Evolutionary conservation across 208 protist genomes (phyloP), one percentile per base, ranked within the genome.

Genomic region (Trypanosoma congolense): DNA sequence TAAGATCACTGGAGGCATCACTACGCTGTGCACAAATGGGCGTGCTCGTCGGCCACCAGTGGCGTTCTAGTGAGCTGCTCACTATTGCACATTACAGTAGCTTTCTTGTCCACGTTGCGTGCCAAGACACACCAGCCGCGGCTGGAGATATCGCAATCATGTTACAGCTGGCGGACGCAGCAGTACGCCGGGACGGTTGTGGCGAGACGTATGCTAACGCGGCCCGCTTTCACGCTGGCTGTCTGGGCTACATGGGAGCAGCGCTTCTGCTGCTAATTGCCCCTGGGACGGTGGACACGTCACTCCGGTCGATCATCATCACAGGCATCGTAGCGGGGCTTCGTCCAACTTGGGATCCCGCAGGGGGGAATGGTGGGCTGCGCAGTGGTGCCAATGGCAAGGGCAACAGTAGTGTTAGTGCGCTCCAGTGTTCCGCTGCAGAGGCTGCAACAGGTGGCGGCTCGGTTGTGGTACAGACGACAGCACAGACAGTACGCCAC

Each of bases 121-220:
- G 73, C 36, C 70, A 80, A 51, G 49, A 70, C 25, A 64, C 75
- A 9, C 28, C 55, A 2, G 80, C 80, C n/a, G 86, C 86, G 4
- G 86, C 80, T 3, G 82, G 88, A 53, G 82, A 73, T 36, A 77
- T 93, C 19, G 66, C 86, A n/a, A 83, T 93, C 24, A 75, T 82
- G 21, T 69, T 93, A 16, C 82, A 89, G 57, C 54, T 93, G 12
- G 70, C 71, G 6, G 55, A 55, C 47, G 61, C 64, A 16, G 53
- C 64, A 33, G 29, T 47, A 21, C 64, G 33, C 19, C 52, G 47
- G 25, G 55, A 59, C 21, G 33, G 31, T 43, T 48, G 40, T 26
- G 48, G 8, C 6, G 63, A 41, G 2, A 42, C 19, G 22, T 44
- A 51, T 33, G 40, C 36, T 3, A 55, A 43, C 24, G 22, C 36